These are phyloP conservation scores for Russula dissimulans DNA, from an alignment of 768 basidiomycete species.

Conservation along the genomic window DNA sequence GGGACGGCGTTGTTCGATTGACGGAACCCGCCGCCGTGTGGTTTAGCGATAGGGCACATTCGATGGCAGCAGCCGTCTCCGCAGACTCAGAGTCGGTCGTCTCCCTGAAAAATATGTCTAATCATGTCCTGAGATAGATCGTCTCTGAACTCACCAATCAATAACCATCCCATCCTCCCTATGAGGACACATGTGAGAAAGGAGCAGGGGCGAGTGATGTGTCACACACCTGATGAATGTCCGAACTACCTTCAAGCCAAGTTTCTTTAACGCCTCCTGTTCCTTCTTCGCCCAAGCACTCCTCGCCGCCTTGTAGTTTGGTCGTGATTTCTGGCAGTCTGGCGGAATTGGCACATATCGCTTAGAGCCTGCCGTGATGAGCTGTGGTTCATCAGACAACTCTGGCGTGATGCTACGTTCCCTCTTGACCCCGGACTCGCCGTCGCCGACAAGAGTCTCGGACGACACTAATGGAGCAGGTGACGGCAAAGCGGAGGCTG, in stretches of 20 bases:
- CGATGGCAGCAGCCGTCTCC: constrained; percentile 6
- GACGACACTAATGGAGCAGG: constrained; percentile 1
- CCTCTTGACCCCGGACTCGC: constrained; percentile 3
- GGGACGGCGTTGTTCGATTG: background rate
- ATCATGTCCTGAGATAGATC: background rate
- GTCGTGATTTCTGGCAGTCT: constrained; percentile 8
- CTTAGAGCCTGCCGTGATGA: constrained; percentile 12
- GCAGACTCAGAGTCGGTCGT: background rate
- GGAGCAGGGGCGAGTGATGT: background rate
- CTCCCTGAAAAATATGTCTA: background rate
- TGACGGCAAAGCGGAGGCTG: background rate
- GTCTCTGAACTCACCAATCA: constrained; percentile 12
- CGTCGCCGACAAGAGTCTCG: constrained; percentile 8
- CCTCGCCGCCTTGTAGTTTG: constrained; percentile 6
- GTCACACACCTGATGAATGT: constrained; percentile 16
- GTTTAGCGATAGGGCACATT: constrained; percentile 1
- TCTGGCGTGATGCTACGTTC: constrained; percentile 16
- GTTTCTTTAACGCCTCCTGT: constrained; percentile 3
- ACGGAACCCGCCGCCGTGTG: background rate
- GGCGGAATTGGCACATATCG: constrained; percentile 13
- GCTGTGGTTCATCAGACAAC: background rate
- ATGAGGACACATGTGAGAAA: background rate
- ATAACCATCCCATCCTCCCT: constrained; percentile 22
- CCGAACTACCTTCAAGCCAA: constrained; percentile 9
- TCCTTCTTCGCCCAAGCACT: constrained; percentile 12